Base-by-base conservation (phyloP, 2,329 filamentous ascomycete species). In the Arthroderma sp. region DNA sequence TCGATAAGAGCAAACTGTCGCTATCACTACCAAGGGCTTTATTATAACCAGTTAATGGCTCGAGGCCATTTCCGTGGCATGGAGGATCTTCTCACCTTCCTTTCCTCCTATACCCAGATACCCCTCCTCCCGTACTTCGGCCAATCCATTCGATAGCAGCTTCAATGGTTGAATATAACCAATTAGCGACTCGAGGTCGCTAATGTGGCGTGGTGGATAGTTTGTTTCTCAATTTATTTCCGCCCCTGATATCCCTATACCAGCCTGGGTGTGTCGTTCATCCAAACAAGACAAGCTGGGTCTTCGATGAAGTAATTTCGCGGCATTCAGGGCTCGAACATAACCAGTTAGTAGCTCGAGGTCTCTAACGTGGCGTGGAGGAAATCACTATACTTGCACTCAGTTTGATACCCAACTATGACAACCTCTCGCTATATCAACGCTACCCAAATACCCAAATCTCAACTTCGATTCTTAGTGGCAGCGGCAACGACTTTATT, bases 291-390 rank as follows among this genome's bases (percentile, higher is more conserved):
- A 6, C 32, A 34, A 34, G 8, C 11, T 34, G 32, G 32, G 11
- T 34, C 15, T 22, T 22, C 15, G 15, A 22, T 22, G 15, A 22
- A 22, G 15, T 22, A 22, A 22, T 22, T 22, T 22, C 15, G 15
- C 15, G 15, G 15, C 15, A 22, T 22, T 22, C 15, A 22, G 15
- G 15, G 15, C 15, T 22, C 15, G 11, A 34, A 9, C 9, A 45
- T 43, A 46, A 44, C 47, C 40, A 42, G 28, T 39, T 22, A 33
- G 31, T 36, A 31, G 34, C 27, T 44, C 44, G 33, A 44, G 47
- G 37, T 39, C 39, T 38, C 29, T 38, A 31, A 38, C 32, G 42
- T 43, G 44, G 36, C 29, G 39, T 38, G 36, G 36, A 38, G 36
- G 36, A 38, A 8, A n/a, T 38, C 36, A 8, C 9, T 27, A 8